These are phyloP conservation scores for Penicillium paradoxum DNA, from an alignment of 495 filamentous ascomycete species.

Conservation along the genomic window DNA sequence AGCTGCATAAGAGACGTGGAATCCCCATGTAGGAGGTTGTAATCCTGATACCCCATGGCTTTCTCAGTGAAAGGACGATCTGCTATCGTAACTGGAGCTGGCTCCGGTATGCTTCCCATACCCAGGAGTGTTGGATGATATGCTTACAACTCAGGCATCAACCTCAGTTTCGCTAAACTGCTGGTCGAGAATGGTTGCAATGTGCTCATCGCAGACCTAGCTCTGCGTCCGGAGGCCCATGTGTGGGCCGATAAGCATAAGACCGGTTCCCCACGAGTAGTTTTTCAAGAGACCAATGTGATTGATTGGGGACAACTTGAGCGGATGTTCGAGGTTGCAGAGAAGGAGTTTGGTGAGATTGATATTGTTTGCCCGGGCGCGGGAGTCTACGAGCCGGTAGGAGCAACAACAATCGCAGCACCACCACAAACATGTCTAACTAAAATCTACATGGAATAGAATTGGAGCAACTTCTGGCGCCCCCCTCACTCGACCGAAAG, in stretches of 20 bases:
- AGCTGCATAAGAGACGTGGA: conserved; percentile 12
- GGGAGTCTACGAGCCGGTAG: conserved; percentile 61
- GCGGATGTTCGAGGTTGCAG: conserved; percentile 51
- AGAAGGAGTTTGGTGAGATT: conserved; percentile 50
- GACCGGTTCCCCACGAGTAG: conserved; percentile 37
- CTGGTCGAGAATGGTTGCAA: conserved; percentile 58
- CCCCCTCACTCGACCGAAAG: conserved; percentile 47
- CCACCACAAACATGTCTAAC: neutral
- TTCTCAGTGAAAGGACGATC: conserved; percentile 53
- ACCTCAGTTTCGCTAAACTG: conserved; percentile 55
- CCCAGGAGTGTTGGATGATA: neutral
- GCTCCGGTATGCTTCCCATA: conserved; percentile 50
- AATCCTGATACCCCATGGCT: conserved; percentile 23
- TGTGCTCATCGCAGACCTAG: conserved; percentile 62
- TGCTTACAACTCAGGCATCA: conserved; percentile 34
- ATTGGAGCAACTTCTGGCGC: conserved; percentile 64
- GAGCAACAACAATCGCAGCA: conserved; percentile 9
- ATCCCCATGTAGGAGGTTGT: neutral
- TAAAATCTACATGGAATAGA: conserved; percentile 18
- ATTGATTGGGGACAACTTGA: conserved; percentile 55
- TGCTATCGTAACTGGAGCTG: conserved; percentile 67
- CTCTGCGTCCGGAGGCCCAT: conserved; percentile 58
- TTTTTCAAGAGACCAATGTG: conserved; percentile 63
- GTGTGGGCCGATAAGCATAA: conserved; percentile 50
- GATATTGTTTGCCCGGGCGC: conserved; percentile 67